Percentiles rank a stretch among this genome's conserved stretches.
phyloP scores from a whole-genome alignment of 1,139 yeast species.

The Taiozyma sp. region DNA sequence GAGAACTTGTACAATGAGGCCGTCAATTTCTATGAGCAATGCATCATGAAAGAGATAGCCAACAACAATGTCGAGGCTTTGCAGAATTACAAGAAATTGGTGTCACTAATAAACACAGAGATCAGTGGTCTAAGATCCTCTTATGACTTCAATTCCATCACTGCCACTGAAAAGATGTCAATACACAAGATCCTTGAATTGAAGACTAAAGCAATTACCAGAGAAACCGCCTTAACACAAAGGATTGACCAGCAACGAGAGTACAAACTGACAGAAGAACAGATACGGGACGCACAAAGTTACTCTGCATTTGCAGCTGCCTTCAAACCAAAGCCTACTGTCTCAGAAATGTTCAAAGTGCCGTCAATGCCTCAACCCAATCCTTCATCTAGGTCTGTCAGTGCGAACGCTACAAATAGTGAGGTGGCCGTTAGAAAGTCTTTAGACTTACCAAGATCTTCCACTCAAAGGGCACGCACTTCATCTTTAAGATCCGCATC shows the following conservation, averaged over 20 bases:
- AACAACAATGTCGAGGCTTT: slow-evolving; percentile 16
- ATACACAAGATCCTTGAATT: slow-evolving; percentile 13
- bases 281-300: slow-evolving; percentile 15
- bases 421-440: slow-evolving; percentile 11
- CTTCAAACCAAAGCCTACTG: slow-evolving; percentile 6
- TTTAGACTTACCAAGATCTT: slow-evolving; percentile 18
- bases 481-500: slow-evolving; percentile 10
- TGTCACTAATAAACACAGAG: slow-evolving; percentile 8
- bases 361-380: not conserved
- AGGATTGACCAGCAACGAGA: slow-evolving; percentile 10
- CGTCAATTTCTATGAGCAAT: slow-evolving; percentile 4
- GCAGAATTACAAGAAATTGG: slow-evolving; percentile 10
- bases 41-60: slow-evolving; percentile 20
- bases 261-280: slow-evolving; percentile 10
- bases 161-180: slow-evolving; percentile 11
- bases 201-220: slow-evolving; percentile 11
- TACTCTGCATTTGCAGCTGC: slow-evolving; percentile 22
- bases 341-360: not conserved
- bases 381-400: not conserved
- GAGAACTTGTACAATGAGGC: slow-evolving; percentile 7
- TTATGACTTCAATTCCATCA: slow-evolving; percentile 3
- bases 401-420: not conserved
- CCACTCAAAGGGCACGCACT: not conserved
- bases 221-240: slow-evolving; percentile 10
- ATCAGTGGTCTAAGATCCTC: slow-evolving; percentile 3